Conservation (phyloP, 179 eudicot species). For the Dionaea muscipula region DNA sequence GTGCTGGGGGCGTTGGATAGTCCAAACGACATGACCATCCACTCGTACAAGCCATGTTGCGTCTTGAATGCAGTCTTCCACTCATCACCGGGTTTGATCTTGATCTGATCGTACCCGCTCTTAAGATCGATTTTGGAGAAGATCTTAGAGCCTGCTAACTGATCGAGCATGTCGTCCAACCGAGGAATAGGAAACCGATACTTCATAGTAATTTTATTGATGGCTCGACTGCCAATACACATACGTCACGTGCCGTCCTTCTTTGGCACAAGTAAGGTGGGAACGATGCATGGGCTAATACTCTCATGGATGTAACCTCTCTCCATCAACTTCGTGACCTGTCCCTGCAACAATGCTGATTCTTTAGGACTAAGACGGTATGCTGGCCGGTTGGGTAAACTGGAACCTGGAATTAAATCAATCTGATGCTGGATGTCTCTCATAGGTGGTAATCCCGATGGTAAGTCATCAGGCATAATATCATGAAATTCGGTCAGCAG, state of each 20-base stretch:
- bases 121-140: constrained; percentile 4
- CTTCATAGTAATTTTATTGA: constrained; percentile 5
- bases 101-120: constrained; percentile 1
- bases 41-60: background rate
- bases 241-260: background rate
- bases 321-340: background rate
- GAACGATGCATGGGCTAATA: background rate
- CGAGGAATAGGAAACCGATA: constrained; percentile 2
- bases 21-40: background rate
- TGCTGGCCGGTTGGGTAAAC: background rate
- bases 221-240: background rate
- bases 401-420: background rate
- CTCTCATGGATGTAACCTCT: background rate
- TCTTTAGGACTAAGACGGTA: background rate
- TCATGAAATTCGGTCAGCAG: no score
- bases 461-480: background rate
- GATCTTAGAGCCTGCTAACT: background rate
- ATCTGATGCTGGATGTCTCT: background rate
- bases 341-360: background rate
- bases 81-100: background rate
- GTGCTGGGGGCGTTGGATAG: background rate
- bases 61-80: constrained; percentile 6
- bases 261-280: background rate
- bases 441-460: background rate
- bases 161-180: constrained; percentile 1